Evolutionary conservation across 208 protist genomes (phyloP), one percentile per base, ranked within the genome.

Genomic region (Leishmania tarentolae): DNA sequence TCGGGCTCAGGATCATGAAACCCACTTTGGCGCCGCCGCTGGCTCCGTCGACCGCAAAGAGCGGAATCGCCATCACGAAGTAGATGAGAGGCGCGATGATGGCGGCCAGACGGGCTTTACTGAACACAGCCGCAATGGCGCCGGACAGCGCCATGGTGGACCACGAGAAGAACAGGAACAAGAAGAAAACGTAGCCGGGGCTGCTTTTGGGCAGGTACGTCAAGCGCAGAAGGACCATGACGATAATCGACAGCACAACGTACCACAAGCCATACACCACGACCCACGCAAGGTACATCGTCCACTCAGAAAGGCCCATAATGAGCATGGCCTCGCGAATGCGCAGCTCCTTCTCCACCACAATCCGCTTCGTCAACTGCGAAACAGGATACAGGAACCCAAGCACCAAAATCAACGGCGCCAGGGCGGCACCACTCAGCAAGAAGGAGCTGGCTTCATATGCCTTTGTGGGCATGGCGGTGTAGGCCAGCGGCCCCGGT

Each of bases 291-390:
- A 90, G 19, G 75, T 93, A 95, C 76, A 95, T 87, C 40, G 85
- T 76, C 37, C 53, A 37, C 79, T 92, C 72, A 7, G 70, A 76
- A 24, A 97, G 85, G 2, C 93, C 93, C 93, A 97, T 97, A 79
- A 97, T 95, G 19, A 94, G 85, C 88, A 96, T 89, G 19, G 90
- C 89, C 79, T 97, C 90, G 4, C 91, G 88, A 3, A 97, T 86
- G 50, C 90, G 90, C 70, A 94, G 73, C 80, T 97, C 93, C 82
- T 97, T 97, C 73, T 97, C 92, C 50, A 92, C 35, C 35, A 96
- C 93, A 63, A 96, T 86, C 8, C 89, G 88, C 77, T 91, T 93
- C 28, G 91, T 92, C 77, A 87, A 79, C 83, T 92, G 90, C 9
- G 87, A 88, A 1, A 96, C 86, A 9, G 88, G 87, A 78, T 94